Conservation (phyloP, 495 filamentous ascomycete species). For the Sabuloglossum arenarium region DNA sequence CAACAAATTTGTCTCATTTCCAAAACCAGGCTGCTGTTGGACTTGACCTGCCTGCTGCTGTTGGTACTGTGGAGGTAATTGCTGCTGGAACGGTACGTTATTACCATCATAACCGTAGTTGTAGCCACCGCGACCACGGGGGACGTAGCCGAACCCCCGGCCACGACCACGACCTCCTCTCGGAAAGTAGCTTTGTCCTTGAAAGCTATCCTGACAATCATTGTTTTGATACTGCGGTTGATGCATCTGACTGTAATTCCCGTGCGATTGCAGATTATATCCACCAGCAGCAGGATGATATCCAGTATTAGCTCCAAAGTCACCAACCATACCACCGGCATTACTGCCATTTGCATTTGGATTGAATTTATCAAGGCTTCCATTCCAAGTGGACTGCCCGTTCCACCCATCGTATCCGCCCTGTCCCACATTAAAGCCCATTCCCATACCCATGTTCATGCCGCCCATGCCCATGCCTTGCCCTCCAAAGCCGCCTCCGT, state of each 20-base stretch:
- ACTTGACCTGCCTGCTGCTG: background rate
- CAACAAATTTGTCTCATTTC: background rate
- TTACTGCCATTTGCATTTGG: conserved; percentile 40
- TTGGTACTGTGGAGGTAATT: conserved; percentile 13
- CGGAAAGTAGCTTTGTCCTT: conserved; percentile 25
- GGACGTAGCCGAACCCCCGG: conserved; percentile 30
- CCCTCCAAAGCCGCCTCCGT: conserved; percentile 51
- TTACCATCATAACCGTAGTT: conserved; percentile 23
- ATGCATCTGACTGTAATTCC: conserved; percentile 33
- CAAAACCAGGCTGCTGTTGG: background rate
- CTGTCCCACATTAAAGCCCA: conserved; percentile 47
- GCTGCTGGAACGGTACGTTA: conserved; percentile 17
- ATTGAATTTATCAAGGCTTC: conserved; percentile 46
- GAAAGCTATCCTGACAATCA: conserved; percentile 43
- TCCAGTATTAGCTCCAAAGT: conserved; percentile 66
- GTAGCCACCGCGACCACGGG: conserved; percentile 33
- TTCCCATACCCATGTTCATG: conserved; percentile 70
- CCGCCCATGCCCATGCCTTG: conserved; percentile 55
- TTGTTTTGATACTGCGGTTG: conserved; percentile 30
- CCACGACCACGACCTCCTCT: conserved; percentile 44
- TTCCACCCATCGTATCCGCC: conserved; percentile 45
- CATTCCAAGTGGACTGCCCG: conserved; percentile 47
- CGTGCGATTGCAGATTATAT: conserved; percentile 41
- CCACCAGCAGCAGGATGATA: conserved; percentile 31
- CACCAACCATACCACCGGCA: conserved; percentile 67